These are phyloP conservation scores for Aureobasidium leucospermi DNA, from an alignment of 2,329 filamentous ascomycete genomes.

Conservation along the genomic window DNA sequence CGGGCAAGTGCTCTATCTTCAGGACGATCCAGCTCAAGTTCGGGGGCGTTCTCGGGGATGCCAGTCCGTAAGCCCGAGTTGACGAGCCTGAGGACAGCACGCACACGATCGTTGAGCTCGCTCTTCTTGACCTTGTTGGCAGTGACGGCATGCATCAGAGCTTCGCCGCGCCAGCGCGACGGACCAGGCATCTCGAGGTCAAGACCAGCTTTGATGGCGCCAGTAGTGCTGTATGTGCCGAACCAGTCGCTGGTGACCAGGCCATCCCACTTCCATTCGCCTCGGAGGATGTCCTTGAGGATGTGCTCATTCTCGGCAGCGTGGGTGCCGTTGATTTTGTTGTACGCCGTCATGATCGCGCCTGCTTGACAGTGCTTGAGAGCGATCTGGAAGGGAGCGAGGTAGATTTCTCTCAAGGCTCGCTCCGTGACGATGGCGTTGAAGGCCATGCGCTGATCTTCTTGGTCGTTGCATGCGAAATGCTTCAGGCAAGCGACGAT, in stretches of 20 bases:
- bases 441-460: constrained; percentile 59
- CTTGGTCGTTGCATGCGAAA: constrained; percentile 65
- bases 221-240: constrained; percentile 62
- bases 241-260: constrained; percentile 65
- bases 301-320: constrained; percentile 57
- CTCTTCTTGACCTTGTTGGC: neutral
- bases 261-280: constrained; percentile 58
- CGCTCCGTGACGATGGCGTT: constrained; percentile 59
- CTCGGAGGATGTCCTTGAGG: constrained; percentile 60
- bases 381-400: constrained; percentile 67
- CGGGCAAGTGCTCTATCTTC: constrained; percentile 53
- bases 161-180: constrained; percentile 32
- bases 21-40: constrained; percentile 39
- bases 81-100: constrained; percentile 10
- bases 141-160: neutral
- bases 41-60: constrained; percentile 2
- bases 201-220: constrained; percentile 62
- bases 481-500: constrained; percentile 75
- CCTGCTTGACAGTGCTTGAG: constrained; percentile 63
- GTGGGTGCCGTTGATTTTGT: constrained; percentile 66
- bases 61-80: neutral
- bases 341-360: constrained; percentile 67
- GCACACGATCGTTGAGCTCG: neutral
- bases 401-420: constrained; percentile 60
- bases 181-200: constrained; percentile 88